phyloP scores from a whole-genome alignment of 2,329 filamentous ascomycete genomes.

The Dactylellina leptospora region DNA sequence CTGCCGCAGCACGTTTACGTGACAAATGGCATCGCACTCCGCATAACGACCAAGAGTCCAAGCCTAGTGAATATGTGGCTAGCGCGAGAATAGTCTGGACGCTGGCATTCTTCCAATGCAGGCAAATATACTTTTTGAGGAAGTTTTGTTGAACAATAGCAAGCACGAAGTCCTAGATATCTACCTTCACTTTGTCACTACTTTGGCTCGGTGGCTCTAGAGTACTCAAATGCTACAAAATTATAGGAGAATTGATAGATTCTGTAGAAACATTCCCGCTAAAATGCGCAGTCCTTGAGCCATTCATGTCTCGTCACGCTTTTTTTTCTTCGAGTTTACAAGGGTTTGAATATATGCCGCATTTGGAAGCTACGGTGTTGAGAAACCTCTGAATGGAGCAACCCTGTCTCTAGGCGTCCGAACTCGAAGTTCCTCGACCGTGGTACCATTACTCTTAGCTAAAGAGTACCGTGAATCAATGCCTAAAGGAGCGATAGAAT shows the following conservation, averaged over 20 bases:
- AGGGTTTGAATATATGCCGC: no score
- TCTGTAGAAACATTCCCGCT: no score
- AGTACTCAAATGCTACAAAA: no score
- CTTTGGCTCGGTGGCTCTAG: no score
- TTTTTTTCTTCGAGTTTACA: background rate
- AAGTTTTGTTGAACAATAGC: no score
- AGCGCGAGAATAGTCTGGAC: background rate
- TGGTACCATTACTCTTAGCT: background rate
- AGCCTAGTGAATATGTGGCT: background rate
- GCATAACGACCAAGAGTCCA: background rate
- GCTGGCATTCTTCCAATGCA: background rate
- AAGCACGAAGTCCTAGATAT: background rate
- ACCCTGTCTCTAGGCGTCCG: conserved; percentile 5
- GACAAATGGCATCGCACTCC: background rate
- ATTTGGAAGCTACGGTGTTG: conserved; percentile 6
- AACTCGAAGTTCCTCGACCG: background rate
- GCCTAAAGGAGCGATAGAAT: conserved; percentile 3
- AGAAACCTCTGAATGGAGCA: background rate
- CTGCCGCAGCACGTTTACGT: background rate
- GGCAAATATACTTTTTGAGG: background rate
- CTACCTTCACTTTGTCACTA: no score
- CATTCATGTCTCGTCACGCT: no score
- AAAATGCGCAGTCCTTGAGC: no score
- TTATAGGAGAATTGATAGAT: no score
- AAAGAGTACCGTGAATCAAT: background rate